Conservation (phyloP, 345 rosid species). For the Lepidium sativum region DNA sequence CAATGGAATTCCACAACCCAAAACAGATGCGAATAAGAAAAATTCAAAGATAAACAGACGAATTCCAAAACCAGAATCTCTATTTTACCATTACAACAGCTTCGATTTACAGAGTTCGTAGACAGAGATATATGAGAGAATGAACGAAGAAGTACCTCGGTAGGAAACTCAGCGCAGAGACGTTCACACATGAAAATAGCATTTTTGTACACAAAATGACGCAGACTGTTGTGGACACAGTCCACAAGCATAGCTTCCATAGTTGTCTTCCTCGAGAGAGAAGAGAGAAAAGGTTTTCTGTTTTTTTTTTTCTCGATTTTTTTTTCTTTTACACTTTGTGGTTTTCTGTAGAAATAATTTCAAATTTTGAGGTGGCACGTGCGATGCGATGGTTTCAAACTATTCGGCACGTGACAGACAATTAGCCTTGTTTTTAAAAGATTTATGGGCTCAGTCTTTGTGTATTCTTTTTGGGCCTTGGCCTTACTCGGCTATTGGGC, state of each 20-base stretch:
- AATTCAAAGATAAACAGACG: neutral
- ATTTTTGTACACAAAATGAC: slow-evolving; percentile 72
- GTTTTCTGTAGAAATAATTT: slow-evolving; percentile 8
- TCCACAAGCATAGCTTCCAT: slow-evolving; percentile 89
- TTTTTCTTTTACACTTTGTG: neutral
- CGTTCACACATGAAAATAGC: slow-evolving; percentile 97
- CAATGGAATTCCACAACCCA: slow-evolving; percentile 1
- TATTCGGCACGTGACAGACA: slow-evolving; percentile 16
- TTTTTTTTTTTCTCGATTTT: slow-evolving; percentile 22
- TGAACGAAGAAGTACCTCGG: slow-evolving; percentile 50
- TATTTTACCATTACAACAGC: neutral
- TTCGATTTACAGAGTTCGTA: slow-evolving; percentile 11
- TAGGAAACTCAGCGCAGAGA: slow-evolving; percentile 95
- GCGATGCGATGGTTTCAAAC: slow-evolving; percentile 17
- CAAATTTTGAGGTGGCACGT: slow-evolving; percentile 24
- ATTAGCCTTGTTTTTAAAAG: neutral
- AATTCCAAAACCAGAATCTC: neutral
- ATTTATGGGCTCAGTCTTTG: neutral
- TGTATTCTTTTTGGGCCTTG: neutral
- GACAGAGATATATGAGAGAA: neutral
- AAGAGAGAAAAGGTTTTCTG: slow-evolving; percentile 15
- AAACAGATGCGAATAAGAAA: neutral
- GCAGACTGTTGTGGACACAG: slow-evolving; percentile 77
- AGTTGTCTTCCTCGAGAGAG: slow-evolving; percentile 25
- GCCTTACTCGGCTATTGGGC: neutral